These are phyloP conservation scores for Vachellia pachyceras DNA, from an alignment of 306 rosid species.

Conservation along the genomic window DNA sequence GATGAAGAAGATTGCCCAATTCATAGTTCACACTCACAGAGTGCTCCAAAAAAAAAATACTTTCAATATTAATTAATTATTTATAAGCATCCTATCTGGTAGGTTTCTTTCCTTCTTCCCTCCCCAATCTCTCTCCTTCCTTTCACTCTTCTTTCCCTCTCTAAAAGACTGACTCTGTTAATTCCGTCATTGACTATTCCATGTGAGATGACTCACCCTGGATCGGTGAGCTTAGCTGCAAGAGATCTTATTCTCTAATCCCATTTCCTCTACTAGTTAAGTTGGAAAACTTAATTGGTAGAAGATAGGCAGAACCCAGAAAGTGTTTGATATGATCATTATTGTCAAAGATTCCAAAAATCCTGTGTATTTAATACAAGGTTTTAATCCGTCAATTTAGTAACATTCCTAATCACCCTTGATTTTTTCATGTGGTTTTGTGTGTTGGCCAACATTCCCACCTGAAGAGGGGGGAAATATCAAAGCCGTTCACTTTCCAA, in stretches of 20 bases:
- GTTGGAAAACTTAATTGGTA: no score
- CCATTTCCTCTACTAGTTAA: no score
- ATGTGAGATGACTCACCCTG: slow-evolving; percentile 33
- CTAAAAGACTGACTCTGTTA: slow-evolving; percentile 36
- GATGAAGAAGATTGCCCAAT: no score
- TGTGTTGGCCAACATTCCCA: no score
- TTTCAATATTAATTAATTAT: background rate
- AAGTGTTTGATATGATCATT: no score
- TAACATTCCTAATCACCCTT: no score
- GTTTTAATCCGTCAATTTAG: slow-evolving; percentile 42
- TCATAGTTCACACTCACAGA: background rate
- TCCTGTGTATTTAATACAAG: slow-evolving; percentile 41
- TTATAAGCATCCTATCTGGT: slow-evolving; percentile 7
- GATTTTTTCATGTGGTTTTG: no score
- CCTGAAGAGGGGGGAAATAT: no score
- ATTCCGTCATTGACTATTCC: slow-evolving; percentile 57
- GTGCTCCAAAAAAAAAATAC: slow-evolving; percentile 23
- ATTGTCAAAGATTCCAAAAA: slow-evolving; percentile 54
- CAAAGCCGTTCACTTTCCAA: no score
- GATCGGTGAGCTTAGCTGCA: no score
- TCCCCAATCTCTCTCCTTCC: background rate
- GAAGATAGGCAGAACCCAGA: no score
- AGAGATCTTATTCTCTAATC: no score
- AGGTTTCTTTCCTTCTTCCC: slow-evolving; percentile 33
- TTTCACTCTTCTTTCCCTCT: slow-evolving; percentile 1